Evolutionary conservation across 352 stramenopile genomes (phyloP), one percentile per base, ranked within the genome.

Genomic region (Globisporangium recalcitrans): DNA sequence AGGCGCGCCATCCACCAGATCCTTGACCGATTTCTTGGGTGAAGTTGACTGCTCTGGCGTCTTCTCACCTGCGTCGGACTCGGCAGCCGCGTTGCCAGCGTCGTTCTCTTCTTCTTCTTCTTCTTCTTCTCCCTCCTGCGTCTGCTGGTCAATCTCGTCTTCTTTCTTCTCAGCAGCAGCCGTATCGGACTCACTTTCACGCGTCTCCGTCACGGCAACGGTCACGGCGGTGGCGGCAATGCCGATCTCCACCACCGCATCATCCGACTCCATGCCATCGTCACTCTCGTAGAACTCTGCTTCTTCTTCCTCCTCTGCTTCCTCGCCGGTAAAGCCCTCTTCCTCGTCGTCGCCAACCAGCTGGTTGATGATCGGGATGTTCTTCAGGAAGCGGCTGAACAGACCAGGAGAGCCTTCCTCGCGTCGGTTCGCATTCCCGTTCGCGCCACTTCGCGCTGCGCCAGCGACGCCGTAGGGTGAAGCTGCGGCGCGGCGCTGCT

Each of bases 321-420:
- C n/a, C 65, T 74, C 48, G 10, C 57, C 58, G 26, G 56, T 36
- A n/a, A 63, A 57, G 16, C 65, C 60, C 11, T 67, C 68, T 7
- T 74, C 62, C 1, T 75, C 72, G 11, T 80, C 64, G 11, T 85
- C 75, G 13, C 60, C 67, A 27, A 87, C 70, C 10, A 86, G 51
- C 49, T 85, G 83, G 36, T 71, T 74, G 14, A 89, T 73, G 5
- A 91, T 67, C 42, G 82, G 82, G n/a, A 92, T 67, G 55, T 80
- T 84, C 47, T 80, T 87, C 29, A 87, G 75, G 6, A 90, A 58
- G 1, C 80, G 80, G 14, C 80, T 75, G 31, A 90, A 85, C 32
- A 90, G 64, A 3, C 69, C 64, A 6, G 73, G 68, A 48, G 60
- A 16, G 48, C 63, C 27, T 46, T 65, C 38, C 6, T 46, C 38